Base-by-base conservation (phyloP, 2,329 filamentous ascomycete species). In the Coniochaeta hoffmannii region DNA sequence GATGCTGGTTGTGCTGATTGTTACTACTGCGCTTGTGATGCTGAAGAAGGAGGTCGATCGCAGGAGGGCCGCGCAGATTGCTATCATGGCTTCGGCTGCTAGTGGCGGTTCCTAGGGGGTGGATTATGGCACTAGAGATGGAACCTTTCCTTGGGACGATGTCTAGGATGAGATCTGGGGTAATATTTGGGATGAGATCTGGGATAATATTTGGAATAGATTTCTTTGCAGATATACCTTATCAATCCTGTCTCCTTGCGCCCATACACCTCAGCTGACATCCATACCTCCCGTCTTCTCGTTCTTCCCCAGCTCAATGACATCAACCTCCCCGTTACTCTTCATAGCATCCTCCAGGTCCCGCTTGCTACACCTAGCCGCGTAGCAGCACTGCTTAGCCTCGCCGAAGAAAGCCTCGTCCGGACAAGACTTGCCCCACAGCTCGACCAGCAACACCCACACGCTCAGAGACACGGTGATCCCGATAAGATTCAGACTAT, bases 31-130 rank as follows among this genome's bases (percentile, higher is more conserved):
- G 56, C 61, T 87, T 55, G 67, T 77, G 15, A 84, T 87, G 82
- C 65, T 87, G 61, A 86, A 87, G 76, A 82, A 79, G 67, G 85
- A 87, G 73, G 70, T 84, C 52, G 83, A 87, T 65, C 71, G 83
- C 41, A 71, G 80, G 59, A 72, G 80, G 56, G 64, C 72, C 57
- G 67, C 78, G 52, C 80, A 86, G 71, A 67, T 75, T 46, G 73
- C 75, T 56, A 67, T 74, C 3, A 73, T 82, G 54, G 69, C 62
- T 35, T 68, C 60, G 11, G 69, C 55, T 50, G 67, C 57, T 12
- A 46, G 57, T 11, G 52, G 41, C 30, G 28, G 28, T 50, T 22
- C 14, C 2, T 50, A 50, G 49, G n/a, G 2, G 15, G 49, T n/a
- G n/a, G n/a, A n/a, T n/a, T n/a, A n/a, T n/a, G n/a, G n/a, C n/a